Conservation (phyloP, 345 rosid species). For the Clausena lansium region DNA sequence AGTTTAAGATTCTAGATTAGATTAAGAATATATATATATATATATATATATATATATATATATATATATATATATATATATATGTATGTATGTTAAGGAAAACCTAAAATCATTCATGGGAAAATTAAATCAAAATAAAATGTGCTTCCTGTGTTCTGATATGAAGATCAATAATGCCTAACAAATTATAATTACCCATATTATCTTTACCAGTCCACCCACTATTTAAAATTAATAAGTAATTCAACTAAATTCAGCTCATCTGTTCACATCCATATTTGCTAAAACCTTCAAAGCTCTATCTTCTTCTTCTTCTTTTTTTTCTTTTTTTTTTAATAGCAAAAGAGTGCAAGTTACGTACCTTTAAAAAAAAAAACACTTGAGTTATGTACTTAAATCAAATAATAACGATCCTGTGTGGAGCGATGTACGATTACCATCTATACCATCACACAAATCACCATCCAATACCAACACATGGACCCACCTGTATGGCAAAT, state of each 20-base stretch:
- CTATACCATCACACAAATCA: neutral
- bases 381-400: neutral
- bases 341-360: neutral
- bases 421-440: neutral
- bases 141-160: neutral
- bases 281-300: neutral
- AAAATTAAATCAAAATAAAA: neutral
- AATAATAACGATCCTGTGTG: constrained; percentile 1
- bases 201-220: neutral
- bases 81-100: neutral
- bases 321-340: constrained; percentile 8
- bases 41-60: too few species aligned
- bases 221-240: neutral
- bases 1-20: too few species aligned
- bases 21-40: too few species aligned
- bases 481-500: constrained; percentile 16
- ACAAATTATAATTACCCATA: too few species aligned
- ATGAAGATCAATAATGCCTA: neutral
- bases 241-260: constrained; percentile 13
- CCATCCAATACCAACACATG: constrained; percentile 17
- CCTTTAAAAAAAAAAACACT: neutral
- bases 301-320: neutral
- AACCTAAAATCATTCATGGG: neutral
- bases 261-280: constrained; percentile 9
- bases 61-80: neutral